These are phyloP conservation scores for Aspergillus hortae DNA, from an alignment of 2,329 filamentous ascomycete genomes.

Conservation along the genomic window DNA sequence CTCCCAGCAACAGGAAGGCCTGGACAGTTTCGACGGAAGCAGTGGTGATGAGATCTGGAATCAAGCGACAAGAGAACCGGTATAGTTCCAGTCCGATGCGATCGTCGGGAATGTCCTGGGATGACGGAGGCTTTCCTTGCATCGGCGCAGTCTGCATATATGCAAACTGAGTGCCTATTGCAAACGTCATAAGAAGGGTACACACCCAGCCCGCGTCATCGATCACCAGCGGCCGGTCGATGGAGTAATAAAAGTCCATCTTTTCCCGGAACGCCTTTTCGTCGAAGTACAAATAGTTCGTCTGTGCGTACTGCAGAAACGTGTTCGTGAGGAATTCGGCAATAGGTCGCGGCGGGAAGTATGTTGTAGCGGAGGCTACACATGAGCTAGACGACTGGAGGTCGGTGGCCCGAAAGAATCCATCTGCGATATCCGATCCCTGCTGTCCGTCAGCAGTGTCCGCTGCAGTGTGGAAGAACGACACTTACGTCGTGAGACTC, in stretches of 20 bases:
- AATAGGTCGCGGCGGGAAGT: slow-evolving; percentile 30
- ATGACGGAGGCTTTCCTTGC: slow-evolving; percentile 1
- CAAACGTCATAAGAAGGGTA: slow-evolving; percentile 32
- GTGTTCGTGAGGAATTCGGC: slow-evolving; percentile 29
- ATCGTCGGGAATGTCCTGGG: slow-evolving; percentile 37
- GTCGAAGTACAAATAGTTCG: slow-evolving; percentile 35
- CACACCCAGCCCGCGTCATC: slow-evolving; percentile 29
- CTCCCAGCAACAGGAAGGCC: slow-evolving; percentile 37
- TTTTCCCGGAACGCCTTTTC: slow-evolving; percentile 24
- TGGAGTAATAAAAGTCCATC: slow-evolving; percentile 26
- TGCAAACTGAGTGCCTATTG: slow-evolving; percentile 36
- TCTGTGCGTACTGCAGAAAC: slow-evolving; percentile 31
- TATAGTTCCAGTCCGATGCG: slow-evolving; percentile 52
- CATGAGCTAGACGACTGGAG: slow-evolving; percentile 26
- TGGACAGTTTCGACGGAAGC: slow-evolving; percentile 54
- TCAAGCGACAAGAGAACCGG: slow-evolving; percentile 47
- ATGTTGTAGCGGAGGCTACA: slow-evolving; percentile 21
- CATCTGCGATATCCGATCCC: slow-evolving; percentile 17
- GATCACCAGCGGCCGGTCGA: slow-evolving; percentile 15
- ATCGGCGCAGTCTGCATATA: slow-evolving; percentile 25
- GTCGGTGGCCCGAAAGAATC: slow-evolving; percentile 30
- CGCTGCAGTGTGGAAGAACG: neutral
- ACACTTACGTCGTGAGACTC: slow-evolving; percentile 2
- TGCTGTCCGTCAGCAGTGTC: neutral
- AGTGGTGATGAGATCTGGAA: slow-evolving; percentile 52